Evolutionary conservation across 169 alveolate genomes (phyloP), one percentile per base, ranked within the genome.

Genomic region (Cryptosporidium xiaoi): DNA sequence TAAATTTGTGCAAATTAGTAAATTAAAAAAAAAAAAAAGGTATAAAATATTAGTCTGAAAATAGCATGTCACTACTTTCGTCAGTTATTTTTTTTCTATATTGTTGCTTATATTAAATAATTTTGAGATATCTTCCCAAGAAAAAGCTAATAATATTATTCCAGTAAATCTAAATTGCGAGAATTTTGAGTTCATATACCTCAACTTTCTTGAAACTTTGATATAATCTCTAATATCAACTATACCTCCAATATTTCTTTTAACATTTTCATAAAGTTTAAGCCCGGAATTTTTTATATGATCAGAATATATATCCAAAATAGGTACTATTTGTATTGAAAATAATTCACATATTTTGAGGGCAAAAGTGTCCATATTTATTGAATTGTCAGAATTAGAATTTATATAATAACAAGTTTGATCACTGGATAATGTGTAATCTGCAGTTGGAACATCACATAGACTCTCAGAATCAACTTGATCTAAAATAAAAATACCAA

Each of bases 151-250:
- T 15, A 77, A 34, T 27, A 56, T 1, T 16, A 77, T 77, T 1
- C 87, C 87, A 13, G 53, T 44, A 53, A 77, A 77, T 48, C 64
- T 77, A 29, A 60, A 77, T 53, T 44, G 87, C 2, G 87, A 77
- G 34, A 50, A 20, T 48, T 62, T 77, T 4, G 87, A 58, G 51
- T 77, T 60, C 2, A 20, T 53, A 31, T 20, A 13, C 51, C 87
- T 77, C 60, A 77, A 18, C 51, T 10, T 77, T 66, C 64, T 56
- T n/a, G 71, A 56, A 60, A 40, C n/a, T 18, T 71, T 53, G 10
- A 77, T 31, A 62, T 58, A 77, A 27, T 77, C 71, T 29, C 65
- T 34, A 29, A 77, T 60, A 27, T 77, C 51, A 8, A 44, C 87
- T 8, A 77, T 48, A 12, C 87, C 87, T 1, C 40, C 77, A 18